Percentiles rank a stretch among this genome's conserved stretches.
phyloP scores from a whole-genome alignment of 2,329 filamentous ascomycete species.

The Penicillium sp. region DNA sequence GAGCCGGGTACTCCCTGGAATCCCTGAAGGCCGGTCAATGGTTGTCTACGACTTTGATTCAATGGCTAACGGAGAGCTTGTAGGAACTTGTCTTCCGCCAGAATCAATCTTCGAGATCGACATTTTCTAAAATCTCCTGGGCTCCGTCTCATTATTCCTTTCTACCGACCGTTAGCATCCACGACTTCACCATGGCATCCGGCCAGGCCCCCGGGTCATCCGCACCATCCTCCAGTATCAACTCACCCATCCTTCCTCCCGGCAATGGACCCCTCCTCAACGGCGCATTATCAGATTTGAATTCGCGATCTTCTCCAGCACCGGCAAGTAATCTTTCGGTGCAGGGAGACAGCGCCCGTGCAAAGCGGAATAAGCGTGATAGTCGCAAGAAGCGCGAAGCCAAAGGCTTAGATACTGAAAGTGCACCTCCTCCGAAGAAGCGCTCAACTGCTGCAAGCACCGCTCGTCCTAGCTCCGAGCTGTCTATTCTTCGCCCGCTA shows the following conservation, averaged over 20 bases:
- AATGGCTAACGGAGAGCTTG: background rate
- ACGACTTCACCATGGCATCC: slow-evolving; percentile 31
- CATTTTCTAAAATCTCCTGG: background rate
- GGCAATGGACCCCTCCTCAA: slow-evolving; percentile 29
- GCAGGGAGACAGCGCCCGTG: slow-evolving; percentile 31
- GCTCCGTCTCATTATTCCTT: background rate
- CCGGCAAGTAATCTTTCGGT: slow-evolving; percentile 29
- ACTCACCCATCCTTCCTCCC: slow-evolving; percentile 34
- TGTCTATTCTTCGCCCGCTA: slow-evolving; percentile 42
- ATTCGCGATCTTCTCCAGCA: slow-evolving; percentile 35
- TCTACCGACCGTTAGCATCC: background rate
- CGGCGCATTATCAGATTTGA: slow-evolving; percentile 29
- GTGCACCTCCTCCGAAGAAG: slow-evolving; percentile 36
- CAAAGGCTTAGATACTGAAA: slow-evolving; percentile 41
- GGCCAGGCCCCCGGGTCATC: slow-evolving; percentile 34
- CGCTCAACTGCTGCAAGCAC: slow-evolving; percentile 29
- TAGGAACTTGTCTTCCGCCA: background rate
- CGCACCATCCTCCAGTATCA: slow-evolving; percentile 37
- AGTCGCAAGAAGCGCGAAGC: slow-evolving; percentile 46
- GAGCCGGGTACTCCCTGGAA: background rate
- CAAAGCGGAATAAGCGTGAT: slow-evolving; percentile 44
- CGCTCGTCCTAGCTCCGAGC: slow-evolving; percentile 38
- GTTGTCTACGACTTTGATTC: background rate
- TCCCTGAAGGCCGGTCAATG: background rate
- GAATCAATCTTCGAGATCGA: background rate